phyloP scores from a whole-genome alignment of 805 yeast species.

The Suhomyces xylopsoci region DNA sequence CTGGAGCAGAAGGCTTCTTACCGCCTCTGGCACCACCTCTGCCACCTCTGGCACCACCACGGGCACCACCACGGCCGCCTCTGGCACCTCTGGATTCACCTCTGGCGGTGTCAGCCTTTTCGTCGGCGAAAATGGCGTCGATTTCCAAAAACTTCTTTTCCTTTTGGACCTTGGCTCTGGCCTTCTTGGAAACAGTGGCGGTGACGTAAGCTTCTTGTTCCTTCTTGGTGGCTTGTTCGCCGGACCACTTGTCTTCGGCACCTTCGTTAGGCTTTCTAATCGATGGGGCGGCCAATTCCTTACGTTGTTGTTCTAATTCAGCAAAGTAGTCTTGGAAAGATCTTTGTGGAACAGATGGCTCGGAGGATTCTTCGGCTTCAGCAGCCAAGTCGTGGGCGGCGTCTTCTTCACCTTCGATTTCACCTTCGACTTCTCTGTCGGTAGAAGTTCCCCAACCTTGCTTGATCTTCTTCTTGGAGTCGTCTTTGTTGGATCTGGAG shows the following conservation, averaged over 20 bases:
- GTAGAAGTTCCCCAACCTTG: slow-evolving; percentile 87
- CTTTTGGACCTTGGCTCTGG: slow-evolving; percentile 72
- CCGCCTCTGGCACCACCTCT: slow-evolving; percentile 17
- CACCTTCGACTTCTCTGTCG: slow-evolving; percentile 63
- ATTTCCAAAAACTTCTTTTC: slow-evolving; percentile 76
- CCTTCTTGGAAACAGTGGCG: slow-evolving; percentile 63
- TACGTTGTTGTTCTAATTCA: slow-evolving; percentile 51
- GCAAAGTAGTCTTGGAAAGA: slow-evolving; percentile 86
- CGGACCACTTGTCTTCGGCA: slow-evolving; percentile 49
- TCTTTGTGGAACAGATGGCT: slow-evolving; percentile 53
- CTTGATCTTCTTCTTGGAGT: slow-evolving; percentile 77
- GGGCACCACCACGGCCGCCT: slow-evolving; percentile 28
- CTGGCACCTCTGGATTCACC: slow-evolving; percentile 26
- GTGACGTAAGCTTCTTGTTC: slow-evolving; percentile 57
- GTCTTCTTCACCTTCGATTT: slow-evolving; percentile 44
- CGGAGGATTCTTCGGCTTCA: slow-evolving; percentile 43
- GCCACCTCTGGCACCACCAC: slow-evolving; percentile 26
- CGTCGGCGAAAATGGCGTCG: slow-evolving; percentile 68
- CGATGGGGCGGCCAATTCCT: slow-evolving; percentile 34
- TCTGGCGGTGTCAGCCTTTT: slow-evolving; percentile 35
- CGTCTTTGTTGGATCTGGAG: slow-evolving; percentile 78
- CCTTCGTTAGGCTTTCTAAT: slow-evolving; percentile 57
- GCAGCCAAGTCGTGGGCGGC: slow-evolving; percentile 41
- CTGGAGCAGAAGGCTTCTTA: slow-evolving; percentile 26
- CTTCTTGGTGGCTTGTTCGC: slow-evolving; percentile 63